Percentiles rank a stretch among this genome's conserved stretches.
phyloP scores from a whole-genome alignment of 495 filamentous ascomycete genomes.

The Daldinia caldariorum region DNA sequence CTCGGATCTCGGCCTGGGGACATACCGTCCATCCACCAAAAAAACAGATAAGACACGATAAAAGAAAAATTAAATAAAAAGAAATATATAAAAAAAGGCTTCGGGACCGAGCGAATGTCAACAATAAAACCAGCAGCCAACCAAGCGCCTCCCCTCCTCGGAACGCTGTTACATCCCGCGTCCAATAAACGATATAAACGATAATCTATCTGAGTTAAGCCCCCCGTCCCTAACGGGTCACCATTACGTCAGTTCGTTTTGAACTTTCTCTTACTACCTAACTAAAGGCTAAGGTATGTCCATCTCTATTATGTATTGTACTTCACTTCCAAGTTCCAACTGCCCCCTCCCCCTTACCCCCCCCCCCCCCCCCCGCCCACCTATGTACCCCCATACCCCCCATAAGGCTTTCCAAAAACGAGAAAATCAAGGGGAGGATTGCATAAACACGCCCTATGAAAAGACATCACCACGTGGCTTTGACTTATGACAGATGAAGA shows the following conservation, averaged over 20 bases:
- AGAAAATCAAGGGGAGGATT: not conserved
- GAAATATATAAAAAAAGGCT: too few relatives aligned
- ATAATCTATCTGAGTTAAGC: not conserved
- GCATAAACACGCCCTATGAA: not conserved
- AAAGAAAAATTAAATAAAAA: too few relatives aligned
- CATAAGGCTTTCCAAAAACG: too few relatives aligned
- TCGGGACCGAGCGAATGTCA: slow-evolving; percentile 17
- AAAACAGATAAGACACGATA: not conserved
- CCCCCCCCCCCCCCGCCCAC: too few relatives aligned
- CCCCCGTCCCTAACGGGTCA: not conserved
- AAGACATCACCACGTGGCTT: not conserved
- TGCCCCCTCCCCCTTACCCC: too few relatives aligned
- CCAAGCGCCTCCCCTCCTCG: not conserved
- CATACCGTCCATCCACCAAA: not conserved
- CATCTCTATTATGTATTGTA: too few relatives aligned
- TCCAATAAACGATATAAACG: slow-evolving; percentile 6
- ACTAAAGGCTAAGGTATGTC: too few relatives aligned
- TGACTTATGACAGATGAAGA: not conserved
- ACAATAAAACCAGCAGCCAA: not conserved
- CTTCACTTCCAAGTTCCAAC: too few relatives aligned
- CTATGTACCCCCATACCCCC: too few relatives aligned
- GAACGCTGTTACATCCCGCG: not conserved
- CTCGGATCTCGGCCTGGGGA: slow-evolving; percentile 23
- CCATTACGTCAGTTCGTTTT: slow-evolving; percentile 4
- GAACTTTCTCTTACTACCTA: too few relatives aligned